These are phyloP conservation scores for Boeremia lycopersici DNA, from an alignment of 2,329 filamentous ascomycete genomes.

Conservation along the genomic window DNA sequence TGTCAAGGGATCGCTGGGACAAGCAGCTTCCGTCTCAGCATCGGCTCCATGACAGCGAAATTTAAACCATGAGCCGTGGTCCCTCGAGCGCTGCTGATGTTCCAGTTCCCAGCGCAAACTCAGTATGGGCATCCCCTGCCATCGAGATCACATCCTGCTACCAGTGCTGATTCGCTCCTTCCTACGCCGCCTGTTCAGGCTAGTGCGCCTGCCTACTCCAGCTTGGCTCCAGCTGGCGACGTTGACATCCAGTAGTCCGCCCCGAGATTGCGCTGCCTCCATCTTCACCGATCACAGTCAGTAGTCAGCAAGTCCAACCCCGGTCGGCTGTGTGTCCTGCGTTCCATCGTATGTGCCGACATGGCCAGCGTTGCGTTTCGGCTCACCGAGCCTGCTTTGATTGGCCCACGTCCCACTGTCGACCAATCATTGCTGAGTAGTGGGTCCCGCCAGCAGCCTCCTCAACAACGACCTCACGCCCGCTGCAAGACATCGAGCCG, in stretches of 20 bases:
- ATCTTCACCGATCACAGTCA: slow-evolving; percentile 8
- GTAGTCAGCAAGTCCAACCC: background rate
- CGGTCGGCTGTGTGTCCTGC: slow-evolving; percentile 1
- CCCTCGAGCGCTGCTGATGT: background rate
- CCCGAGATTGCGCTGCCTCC: slow-evolving; percentile 8
- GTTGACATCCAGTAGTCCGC: slow-evolving; percentile 2
- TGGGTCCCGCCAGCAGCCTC: slow-evolving; percentile 1
- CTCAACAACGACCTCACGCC: background rate
- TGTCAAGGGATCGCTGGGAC: background rate
- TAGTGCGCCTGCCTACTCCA: slow-evolving; percentile 7
- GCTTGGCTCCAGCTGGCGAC: background rate
- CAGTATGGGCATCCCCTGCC: background rate
- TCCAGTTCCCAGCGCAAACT: background rate
- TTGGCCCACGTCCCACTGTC: background rate
- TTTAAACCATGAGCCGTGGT: background rate
- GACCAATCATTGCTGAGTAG: slow-evolving; percentile 1
- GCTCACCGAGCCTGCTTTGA: slow-evolving; percentile 3
- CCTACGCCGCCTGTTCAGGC: background rate
- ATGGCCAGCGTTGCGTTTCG: slow-evolving; percentile 10
- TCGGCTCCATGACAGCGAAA: slow-evolving; percentile 4
- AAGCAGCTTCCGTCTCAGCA: background rate
- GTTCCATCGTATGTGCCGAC: slow-evolving; percentile 4
- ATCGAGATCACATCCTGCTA: slow-evolving; percentile 4
- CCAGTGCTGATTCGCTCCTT: background rate
- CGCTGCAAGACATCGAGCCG: slow-evolving; percentile 8